phyloP scores from a whole-genome alignment of 192 early-diverging fungal species.

The Linnemannia zychae region DNA sequence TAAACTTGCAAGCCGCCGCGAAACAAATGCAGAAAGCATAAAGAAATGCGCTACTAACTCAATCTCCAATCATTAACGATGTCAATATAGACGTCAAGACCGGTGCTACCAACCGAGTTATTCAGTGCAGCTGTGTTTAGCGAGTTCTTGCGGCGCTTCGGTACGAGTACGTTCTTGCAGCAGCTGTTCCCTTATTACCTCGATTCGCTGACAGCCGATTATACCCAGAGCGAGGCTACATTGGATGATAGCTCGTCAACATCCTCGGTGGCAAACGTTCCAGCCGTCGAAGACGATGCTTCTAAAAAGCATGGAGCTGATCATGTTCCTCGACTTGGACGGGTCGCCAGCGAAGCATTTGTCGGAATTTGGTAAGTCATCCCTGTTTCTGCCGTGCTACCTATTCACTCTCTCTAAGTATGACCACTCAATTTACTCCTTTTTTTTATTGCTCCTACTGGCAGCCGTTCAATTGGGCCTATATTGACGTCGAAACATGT shows the following conservation, averaged over 20 bases:
- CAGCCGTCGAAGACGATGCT: constrained; percentile 3
- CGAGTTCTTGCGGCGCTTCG: constrained; percentile 65
- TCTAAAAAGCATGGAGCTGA: constrained; percentile 19
- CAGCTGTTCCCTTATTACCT: constrained; percentile 70
- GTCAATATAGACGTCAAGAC: constrained; percentile 59
- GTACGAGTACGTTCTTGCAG: constrained; percentile 65
- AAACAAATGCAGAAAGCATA: not conserved
- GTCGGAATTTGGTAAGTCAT: constrained; percentile 64
- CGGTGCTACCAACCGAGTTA: constrained; percentile 59
- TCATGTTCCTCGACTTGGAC: constrained; percentile 24
- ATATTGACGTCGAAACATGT: constrained; percentile 70
- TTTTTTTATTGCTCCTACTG: not conserved
- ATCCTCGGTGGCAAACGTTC: not conserved
- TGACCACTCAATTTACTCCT: not conserved
- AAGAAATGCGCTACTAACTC: not conserved
- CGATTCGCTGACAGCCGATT: constrained; percentile 64
- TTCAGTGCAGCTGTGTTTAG: constrained; percentile 55
- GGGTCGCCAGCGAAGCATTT: constrained; percentile 62
- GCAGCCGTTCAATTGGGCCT: constrained; percentile 63
- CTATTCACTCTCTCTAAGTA: not conserved
- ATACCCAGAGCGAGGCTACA: constrained; percentile 25
- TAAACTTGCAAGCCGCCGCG: constrained; percentile 15
- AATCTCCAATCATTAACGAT: not conserved
- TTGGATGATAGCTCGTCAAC: constrained; percentile 36
- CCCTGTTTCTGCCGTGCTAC: not conserved